A percentile compares a stretch with the other conserved stretches of the same genome.
phyloP scores from a whole-genome alignment of 2,329 filamentous ascomycete species.

The Epichloe scottii region DNA sequence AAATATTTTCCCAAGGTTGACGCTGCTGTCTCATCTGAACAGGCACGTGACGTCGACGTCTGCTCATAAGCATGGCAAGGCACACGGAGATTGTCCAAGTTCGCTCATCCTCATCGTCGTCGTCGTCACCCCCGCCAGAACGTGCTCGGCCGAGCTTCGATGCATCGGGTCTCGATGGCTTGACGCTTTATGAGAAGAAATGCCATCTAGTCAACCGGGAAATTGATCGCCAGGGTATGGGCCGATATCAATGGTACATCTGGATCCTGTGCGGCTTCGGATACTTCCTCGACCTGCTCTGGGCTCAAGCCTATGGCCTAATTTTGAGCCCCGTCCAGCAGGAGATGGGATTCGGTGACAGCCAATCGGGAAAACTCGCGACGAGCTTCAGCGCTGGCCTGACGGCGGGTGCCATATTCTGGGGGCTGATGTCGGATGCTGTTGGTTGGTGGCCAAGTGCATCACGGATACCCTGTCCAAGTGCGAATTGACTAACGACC shows the following conservation, averaged over 20 bases:
- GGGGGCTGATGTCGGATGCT: slow-evolving; percentile 43
- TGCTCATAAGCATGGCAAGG: too few species aligned
- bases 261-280: slow-evolving; percentile 42
- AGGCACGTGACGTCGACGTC: too few species aligned
- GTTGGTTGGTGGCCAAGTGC: slow-evolving; percentile 14
- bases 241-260: slow-evolving; percentile 38
- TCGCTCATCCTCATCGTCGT: not conserved
- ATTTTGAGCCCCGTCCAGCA: slow-evolving; percentile 40
- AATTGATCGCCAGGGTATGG: slow-evolving; percentile 40
- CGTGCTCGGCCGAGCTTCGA: not conserved
- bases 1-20: too few species aligned
- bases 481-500: not conserved
- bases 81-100: not conserved
- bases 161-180: slow-evolving; percentile 12
- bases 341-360: slow-evolving; percentile 37
- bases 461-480: not conserved
- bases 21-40: too few species aligned
- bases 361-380: slow-evolving; percentile 32
- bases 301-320: slow-evolving; percentile 46
- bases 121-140: not conserved
- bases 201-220: slow-evolving; percentile 27
- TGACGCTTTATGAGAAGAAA: slow-evolving; percentile 21
- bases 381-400: slow-evolving; percentile 38
- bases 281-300: slow-evolving; percentile 42
- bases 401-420: slow-evolving; percentile 35